Evolutionary conservation across 768 basidiomycete genomes (phyloP), one percentile per base, ranked within the genome.

Genomic region (Leccinum boreale): DNA sequence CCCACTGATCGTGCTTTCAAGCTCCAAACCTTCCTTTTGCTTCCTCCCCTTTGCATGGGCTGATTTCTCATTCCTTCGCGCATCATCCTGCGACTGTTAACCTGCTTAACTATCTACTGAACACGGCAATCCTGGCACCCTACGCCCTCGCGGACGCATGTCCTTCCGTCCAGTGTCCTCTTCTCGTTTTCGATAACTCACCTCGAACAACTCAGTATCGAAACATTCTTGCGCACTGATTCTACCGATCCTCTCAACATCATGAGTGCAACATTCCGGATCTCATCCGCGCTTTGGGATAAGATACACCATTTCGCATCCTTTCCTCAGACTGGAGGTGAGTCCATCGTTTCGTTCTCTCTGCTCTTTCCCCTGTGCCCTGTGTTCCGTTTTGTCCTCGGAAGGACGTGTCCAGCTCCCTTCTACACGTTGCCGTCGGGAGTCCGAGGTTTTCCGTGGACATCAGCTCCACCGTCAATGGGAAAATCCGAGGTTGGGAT

Each of bases 261-360:
- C 62, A 79, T 80, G 79, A 70, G 73, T 48, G 71, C 72, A 17
- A 63, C 64, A 21, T 93, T 90, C 74, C 82, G 86, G 50, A 94
- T 95, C 59, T 81, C 87, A 24, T 75, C 85, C 57, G 80, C 85
- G 8, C 79, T 94, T 62, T 94, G 92, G 92, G 90, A 94, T 75
- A 86, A 82, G 75, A 92, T 94, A 58, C 89, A 90, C 75, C 89
- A 94, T 66, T 94, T 91, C 70, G 91, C 92, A 0, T 89, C 89
- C 1, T 94, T 94, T 73, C 91, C 92, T 5, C 94, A 94, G 76
- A 95, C 94, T 0, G 91, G 93, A 46, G 91, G 91, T 90, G 31
- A 61, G 85, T 74, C 29, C 6, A 52, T 42, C n/a, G 12, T 50
- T 39, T 12, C 47, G 42, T 28, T 26, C 14, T 15, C 21, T 45